Conservation (phyloP, 495 filamentous ascomycete genomes). For the Xylaria castorea region DNA sequence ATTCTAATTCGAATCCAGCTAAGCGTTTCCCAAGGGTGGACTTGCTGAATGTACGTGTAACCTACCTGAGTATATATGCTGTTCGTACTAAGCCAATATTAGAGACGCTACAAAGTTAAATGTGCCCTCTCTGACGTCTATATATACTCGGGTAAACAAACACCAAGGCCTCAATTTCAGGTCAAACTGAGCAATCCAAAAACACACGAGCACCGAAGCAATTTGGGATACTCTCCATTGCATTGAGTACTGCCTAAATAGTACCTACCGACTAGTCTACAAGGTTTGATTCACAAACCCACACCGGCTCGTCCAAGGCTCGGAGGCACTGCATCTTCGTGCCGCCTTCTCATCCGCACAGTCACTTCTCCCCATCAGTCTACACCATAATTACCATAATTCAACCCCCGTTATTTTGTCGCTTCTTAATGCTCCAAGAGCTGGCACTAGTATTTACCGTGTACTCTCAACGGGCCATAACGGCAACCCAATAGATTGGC, state of each 20-base stretch:
- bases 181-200: not conserved
- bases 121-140: not conserved
- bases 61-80: not conserved
- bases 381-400: not conserved
- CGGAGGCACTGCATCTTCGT: not conserved
- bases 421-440: not conserved
- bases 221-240: not conserved
- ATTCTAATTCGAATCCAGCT: not conserved
- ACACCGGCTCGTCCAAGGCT: not conserved
- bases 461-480: not conserved
- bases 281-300: constrained; percentile 8
- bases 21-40: not conserved
- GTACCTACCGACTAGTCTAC: not conserved
- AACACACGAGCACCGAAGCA: not conserved
- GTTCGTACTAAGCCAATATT: not conserved
- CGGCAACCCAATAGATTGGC: not conserved
- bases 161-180: not conserved
- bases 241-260: not conserved
- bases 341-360: not conserved
- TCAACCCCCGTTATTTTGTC: constrained; percentile 2
- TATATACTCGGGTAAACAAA: not conserved
- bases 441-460: constrained; percentile 1
- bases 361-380: not conserved
- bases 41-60: not conserved
- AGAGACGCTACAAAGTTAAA: not conserved